A percentile compares a stretch with the other conserved stretches of the same genome.
phyloP scores from a whole-genome alignment of 306 rosid genomes.

The Prosopis cineraria region DNA sequence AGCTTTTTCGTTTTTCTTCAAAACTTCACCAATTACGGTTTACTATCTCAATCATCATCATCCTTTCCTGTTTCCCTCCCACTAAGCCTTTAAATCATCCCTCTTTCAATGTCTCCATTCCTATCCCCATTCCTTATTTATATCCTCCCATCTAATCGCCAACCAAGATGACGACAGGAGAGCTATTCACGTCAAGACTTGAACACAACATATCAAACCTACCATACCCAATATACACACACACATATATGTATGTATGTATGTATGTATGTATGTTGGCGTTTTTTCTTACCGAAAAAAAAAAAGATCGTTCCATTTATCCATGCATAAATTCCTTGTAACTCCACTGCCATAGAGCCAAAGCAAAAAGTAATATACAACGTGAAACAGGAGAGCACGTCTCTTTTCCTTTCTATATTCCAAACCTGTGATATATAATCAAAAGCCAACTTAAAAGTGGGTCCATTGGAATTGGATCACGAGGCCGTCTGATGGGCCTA shows the following conservation, averaged over 20 bases:
- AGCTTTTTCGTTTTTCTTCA: neutral
- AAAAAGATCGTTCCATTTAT: neutral
- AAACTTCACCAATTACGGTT: neutral
- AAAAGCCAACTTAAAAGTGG: conserved; percentile 3
- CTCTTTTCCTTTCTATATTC: neutral
- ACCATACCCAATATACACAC: too few relatives aligned
- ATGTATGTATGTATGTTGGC: too few relatives aligned
- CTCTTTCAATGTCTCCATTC: neutral
- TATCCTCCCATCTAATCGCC: neutral
- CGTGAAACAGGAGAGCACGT: too few relatives aligned
- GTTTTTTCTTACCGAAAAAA: neutral
- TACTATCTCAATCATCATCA: neutral
- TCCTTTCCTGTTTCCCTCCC: neutral
- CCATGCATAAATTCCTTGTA: neutral
- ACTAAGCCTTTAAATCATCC: neutral
- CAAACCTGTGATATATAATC: neutral
- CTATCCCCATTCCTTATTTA: neutral
- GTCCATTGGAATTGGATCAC: conserved; percentile 11
- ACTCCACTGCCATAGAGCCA: neutral
- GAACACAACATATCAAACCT: neutral
- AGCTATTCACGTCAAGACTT: neutral
- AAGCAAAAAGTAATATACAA: neutral
- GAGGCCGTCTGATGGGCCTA: conserved; percentile 50
- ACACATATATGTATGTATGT: too few relatives aligned
- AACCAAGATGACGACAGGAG: neutral